Percentiles rank a stretch among this genome's conserved stretches.
Evolutionary conservation across 2,329 filamentous ascomycete species (phyloP).

Genomic region (Trichophyton rubrum): DNA sequence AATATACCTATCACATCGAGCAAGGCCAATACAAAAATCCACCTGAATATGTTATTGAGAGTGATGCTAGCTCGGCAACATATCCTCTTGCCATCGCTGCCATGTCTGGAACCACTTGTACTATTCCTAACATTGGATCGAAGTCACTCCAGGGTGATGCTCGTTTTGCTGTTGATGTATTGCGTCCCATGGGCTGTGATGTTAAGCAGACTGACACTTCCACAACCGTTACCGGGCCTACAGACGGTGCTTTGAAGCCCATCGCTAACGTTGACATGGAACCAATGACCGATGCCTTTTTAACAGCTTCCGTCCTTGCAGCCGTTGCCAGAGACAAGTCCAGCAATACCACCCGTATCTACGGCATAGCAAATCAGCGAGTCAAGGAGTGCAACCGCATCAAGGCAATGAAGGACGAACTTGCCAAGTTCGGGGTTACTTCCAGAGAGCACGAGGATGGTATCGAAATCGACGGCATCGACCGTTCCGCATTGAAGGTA

Average conservation of each 20-base stretch:
- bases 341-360: conserved; percentile 61
- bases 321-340: conserved; percentile 67
- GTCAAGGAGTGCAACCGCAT: conserved; percentile 99
- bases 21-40: conserved; percentile 74
- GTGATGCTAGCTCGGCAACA: conserved; percentile 93
- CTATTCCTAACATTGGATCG: conserved; percentile 89
- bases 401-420: conserved; percentile 82
- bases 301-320: conserved; percentile 85
- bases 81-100: conserved; percentile 90
- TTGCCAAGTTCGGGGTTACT: conserved; percentile 81
- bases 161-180: conserved; percentile 78
- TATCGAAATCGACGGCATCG: conserved; percentile 54
- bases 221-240: conserved; percentile 87
- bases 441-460: conserved; percentile 87
- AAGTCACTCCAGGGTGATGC: conserved; percentile 89
- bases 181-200: conserved; percentile 83
- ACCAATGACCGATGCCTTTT: conserved; percentile 96
- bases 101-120: conserved; percentile 90
- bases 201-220: conserved; percentile 75
- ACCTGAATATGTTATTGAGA: conserved; percentile 77
- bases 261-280: conserved; percentile 90
- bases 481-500: conserved; percentile 39
- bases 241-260: conserved; percentile 57
- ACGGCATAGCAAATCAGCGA: conserved; percentile 90
- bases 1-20: conserved; percentile 89